Evolutionary conservation across 2,329 filamentous ascomycete species (phyloP).

Genomic region (Penicillium janthinellum): DNA sequence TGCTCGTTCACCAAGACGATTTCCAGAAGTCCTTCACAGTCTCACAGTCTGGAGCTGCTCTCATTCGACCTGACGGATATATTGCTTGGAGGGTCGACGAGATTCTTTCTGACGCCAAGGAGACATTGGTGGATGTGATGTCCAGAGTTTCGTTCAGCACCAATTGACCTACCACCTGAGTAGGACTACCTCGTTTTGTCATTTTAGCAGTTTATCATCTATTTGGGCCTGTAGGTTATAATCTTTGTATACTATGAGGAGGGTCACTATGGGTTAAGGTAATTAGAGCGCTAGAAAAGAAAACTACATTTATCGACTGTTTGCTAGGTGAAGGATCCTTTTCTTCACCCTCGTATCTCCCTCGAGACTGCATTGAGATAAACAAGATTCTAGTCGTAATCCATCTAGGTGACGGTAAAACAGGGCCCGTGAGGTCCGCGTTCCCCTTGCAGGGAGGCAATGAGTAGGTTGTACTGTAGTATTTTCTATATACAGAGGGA

Average conservation of each 20-base stretch:
- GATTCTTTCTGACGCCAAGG: not conserved
- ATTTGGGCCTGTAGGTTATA: not conserved
- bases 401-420: too few relatives aligned
- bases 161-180: not conserved
- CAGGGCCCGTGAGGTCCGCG: too few relatives aligned
- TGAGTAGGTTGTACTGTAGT: too few relatives aligned
- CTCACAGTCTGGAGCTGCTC: slow-evolving; percentile 30
- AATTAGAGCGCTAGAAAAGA: too few relatives aligned
- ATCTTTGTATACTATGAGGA: not conserved
- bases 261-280: not conserved
- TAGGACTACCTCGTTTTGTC: not conserved
- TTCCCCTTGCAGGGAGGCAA: too few relatives aligned
- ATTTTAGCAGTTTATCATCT: not conserved
- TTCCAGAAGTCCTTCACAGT: slow-evolving; percentile 31
- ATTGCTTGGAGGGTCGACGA: slow-evolving; percentile 33
- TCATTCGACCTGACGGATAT: slow-evolving; percentile 41
- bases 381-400: not conserved
- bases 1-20: slow-evolving; percentile 4
- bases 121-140: not conserved
- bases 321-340: too few relatives aligned
- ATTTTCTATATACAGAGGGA: too few relatives aligned
- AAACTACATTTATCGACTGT: too few relatives aligned
- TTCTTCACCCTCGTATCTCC: too few relatives aligned
- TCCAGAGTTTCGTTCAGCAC: slow-evolving; percentile 7
- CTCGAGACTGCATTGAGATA: not conserved